Evolutionary conservation across 768 basidiomycete genomes (phyloP), one percentile per base, ranked within the genome.

Genomic region (Lentinula guzmanii): DNA sequence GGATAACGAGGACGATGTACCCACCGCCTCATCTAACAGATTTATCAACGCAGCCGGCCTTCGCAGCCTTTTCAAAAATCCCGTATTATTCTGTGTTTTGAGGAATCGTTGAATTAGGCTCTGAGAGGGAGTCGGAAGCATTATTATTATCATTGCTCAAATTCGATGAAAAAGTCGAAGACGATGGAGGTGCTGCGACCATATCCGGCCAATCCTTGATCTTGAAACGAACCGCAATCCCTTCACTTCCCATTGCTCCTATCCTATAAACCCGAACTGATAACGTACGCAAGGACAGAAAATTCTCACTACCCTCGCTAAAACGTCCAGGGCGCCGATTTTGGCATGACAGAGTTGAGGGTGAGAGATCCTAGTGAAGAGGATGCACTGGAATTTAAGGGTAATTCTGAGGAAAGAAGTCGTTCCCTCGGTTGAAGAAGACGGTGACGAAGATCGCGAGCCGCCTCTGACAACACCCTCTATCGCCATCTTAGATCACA

Each of bases 401-500:
- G 58, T 31, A 4, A 28, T 18, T 24, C 45, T n/a, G 28, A 31
- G 15, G 45, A 34, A n/a, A 13, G 58, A 39, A 16, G 33, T 21
- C 6, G 33, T 39, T 6, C 7, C 18, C 3, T 39, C 35, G 13
- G 1, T 3, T 4, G 37, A 39, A 13, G 37, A 3, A 11, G 11
- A 31, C 52, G 24, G 24, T 24, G 24, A 9, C 4, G 16, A 39
- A 13, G n/a, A 16, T 24, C 54, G 39, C 10, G 41, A 18, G 18
- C 33, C 54, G 16, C 55, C 55, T 56, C 42, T 24, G 8, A 56
- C 42, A 5, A 56, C 55, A 33, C 55, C 33, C 54, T 98, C 95
- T 11, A 93, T 79, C 0, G 90, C 80, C 70, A 86, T 89, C 71
- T 90, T 93, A 70, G 62, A 97, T 73, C 1, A 76, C 70, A 64